Conservation (phyloP, 1,284 basidiomycete species). For the Cutaneotrichosporon cyanovorans region DNA sequence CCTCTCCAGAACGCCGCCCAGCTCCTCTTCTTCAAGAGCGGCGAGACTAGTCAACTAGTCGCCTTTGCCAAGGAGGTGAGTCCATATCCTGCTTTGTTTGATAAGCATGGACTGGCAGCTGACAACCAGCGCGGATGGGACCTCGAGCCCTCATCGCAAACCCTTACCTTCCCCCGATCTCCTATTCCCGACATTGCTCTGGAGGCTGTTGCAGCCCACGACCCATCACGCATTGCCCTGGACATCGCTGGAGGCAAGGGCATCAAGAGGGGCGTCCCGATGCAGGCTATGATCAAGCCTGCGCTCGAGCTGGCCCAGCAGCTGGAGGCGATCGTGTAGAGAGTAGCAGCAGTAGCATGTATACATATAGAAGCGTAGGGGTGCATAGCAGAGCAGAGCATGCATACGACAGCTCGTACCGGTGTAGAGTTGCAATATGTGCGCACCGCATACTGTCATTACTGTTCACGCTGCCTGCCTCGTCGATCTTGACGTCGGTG, state of each 20-base stretch:
- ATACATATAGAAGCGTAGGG: conserved; percentile 11
- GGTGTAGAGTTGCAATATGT: too few species aligned
- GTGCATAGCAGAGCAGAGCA: too few species aligned
- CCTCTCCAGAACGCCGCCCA: conserved; percentile 40
- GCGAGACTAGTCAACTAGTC: conserved; percentile 34
- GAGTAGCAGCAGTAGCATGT: conserved; percentile 13
- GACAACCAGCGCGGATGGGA: conserved; percentile 37
- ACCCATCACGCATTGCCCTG: conserved; percentile 17
- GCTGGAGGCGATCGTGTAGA: conserved; percentile 45
- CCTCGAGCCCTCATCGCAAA: conserved; percentile 38
- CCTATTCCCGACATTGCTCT: conserved; percentile 23
- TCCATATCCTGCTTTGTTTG: not conserved
- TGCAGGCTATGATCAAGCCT: conserved; percentile 42
- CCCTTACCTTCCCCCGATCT: conserved; percentile 27
- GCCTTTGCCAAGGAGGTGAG: conserved; percentile 35
- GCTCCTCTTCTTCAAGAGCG: conserved; percentile 43
- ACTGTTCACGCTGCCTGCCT: too few species aligned
- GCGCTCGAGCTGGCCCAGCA: conserved; percentile 41
- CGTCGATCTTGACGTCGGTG: too few species aligned
- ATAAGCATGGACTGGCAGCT: conserved; percentile 1
- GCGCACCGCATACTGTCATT: too few species aligned
- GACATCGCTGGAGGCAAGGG: conserved; percentile 26
- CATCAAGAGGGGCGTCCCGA: conserved; percentile 31
- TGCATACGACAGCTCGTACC: too few species aligned
- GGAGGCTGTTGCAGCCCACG: conserved; percentile 16